Evolutionary conservation across 352 stramenopile species (phyloP).

Genomic region (Plasmopara halstedii): DNA sequence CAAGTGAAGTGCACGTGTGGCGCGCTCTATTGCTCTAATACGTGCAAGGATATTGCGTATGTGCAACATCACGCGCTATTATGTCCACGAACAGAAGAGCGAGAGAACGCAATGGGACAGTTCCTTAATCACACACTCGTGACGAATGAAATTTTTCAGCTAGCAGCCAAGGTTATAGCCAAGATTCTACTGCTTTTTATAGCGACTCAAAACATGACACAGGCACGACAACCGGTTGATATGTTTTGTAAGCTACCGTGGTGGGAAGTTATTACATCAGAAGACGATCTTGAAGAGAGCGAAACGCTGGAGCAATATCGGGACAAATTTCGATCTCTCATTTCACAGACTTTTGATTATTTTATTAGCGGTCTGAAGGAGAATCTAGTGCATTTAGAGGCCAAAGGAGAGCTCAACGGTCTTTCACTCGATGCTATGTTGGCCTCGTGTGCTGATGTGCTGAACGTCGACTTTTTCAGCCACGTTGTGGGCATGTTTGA

Average conservation of each 20-base stretch:
- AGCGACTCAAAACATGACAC: conserved; percentile 39
- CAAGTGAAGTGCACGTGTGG: conserved; percentile 64
- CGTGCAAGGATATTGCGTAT: conserved; percentile 62
- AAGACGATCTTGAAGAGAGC: conserved; percentile 48
- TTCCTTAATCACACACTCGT: conserved; percentile 73
- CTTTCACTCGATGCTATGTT: conserved; percentile 46
- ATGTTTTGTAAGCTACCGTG: conserved; percentile 88
- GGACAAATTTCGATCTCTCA: conserved; percentile 50
- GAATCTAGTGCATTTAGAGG: conserved; percentile 37
- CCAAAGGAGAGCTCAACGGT: conserved; percentile 47
- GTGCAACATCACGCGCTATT: conserved; percentile 74
- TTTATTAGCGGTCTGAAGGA: conserved; percentile 48
- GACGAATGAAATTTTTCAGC: conserved; percentile 92
- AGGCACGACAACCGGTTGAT: conserved; percentile 55
- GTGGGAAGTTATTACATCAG: conserved; percentile 84
- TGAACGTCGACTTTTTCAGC: conserved; percentile 82
- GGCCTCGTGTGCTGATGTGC: conserved; percentile 35
- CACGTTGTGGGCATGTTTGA: conserved; percentile 93
- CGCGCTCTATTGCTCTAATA: conserved; percentile 78
- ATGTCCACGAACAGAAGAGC: conserved; percentile 39
- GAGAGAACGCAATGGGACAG: conserved; percentile 57
- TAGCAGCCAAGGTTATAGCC: conserved; percentile 83
- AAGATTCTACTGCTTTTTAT: conserved; percentile 60
- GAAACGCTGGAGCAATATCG: conserved; percentile 66
- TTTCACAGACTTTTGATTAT: conserved; percentile 48